Conservation (phyloP, 257 asterid genomes). For the Lithospermum erythrorhizon region DNA sequence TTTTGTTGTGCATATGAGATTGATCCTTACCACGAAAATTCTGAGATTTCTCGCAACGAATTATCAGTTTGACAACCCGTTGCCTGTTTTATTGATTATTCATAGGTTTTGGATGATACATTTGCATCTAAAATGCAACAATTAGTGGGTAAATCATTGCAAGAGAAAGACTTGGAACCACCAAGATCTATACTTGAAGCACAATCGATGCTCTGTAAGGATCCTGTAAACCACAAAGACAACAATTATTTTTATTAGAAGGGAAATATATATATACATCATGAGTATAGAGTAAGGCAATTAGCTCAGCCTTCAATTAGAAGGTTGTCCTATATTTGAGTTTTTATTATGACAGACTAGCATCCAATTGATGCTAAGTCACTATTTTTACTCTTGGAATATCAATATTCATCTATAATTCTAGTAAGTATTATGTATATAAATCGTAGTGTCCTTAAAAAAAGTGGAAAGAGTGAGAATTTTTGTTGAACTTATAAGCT, state of each 20-base stretch:
- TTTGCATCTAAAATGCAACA: constrained; percentile 87
- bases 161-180: constrained; percentile 67
- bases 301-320: neutral
- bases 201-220: constrained; percentile 77
- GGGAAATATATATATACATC: neutral
- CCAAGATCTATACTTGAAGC: constrained; percentile 75
- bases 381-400: neutral
- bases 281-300: neutral
- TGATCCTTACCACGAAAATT: too few relatives aligned
- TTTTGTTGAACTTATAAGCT: too few relatives aligned
- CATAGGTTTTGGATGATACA: constrained; percentile 60
- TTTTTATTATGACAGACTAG: neutral
- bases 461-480: too few relatives aligned
- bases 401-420: neutral
- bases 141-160: constrained; percentile 63
- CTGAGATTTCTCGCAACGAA: too few relatives aligned
- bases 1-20: too few relatives aligned
- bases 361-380: neutral
- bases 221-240: constrained; percentile 49
- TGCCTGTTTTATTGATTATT: neutral
- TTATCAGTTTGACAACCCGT: too few relatives aligned
- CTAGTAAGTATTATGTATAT: too few relatives aligned
- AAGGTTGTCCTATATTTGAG: neutral
- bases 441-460: too few relatives aligned
- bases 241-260: constrained; percentile 51